These are phyloP conservation scores for Leucoagaricus sp. DNA, from an alignment of 1,284 basidiomycete genomes.

Conservation along the genomic window DNA sequence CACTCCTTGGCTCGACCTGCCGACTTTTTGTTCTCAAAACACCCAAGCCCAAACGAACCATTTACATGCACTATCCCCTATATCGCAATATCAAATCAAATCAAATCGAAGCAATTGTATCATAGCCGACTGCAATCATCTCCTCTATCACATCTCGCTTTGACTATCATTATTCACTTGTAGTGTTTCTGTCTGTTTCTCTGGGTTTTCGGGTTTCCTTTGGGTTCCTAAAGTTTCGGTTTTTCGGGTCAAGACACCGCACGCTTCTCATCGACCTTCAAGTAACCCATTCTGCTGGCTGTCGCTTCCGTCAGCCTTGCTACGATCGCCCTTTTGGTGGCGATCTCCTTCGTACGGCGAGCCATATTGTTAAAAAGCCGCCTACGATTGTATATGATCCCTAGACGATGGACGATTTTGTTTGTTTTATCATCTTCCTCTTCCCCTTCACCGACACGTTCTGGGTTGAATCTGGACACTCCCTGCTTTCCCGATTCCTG, in stretches of 20 bases:
- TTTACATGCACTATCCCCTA: conserved; percentile 4
- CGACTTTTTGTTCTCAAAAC: conserved; percentile 8
- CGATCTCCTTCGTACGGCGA: neutral
- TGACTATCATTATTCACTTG: conserved; percentile 16
- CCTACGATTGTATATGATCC: conserved; percentile 17
- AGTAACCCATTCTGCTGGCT: conserved; percentile 6
- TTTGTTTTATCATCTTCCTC: conserved; percentile 9
- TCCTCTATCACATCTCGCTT: conserved; percentile 10
- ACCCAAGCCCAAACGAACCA: conserved; percentile 10
- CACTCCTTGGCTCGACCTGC: conserved; percentile 9
- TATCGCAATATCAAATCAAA: conserved; percentile 13
- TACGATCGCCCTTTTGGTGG: neutral
- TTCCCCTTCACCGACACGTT: conserved; percentile 1
- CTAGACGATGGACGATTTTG: conserved; percentile 15
- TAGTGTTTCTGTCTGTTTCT: conserved; percentile 16
- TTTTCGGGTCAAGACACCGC: conserved; percentile 5
- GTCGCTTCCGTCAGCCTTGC: conserved; percentile 5
- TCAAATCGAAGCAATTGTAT: conserved; percentile 13
- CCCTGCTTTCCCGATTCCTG: conserved; percentile 13
- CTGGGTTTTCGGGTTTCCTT: conserved; percentile 12
- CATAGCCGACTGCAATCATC: conserved; percentile 16
- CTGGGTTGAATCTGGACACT: conserved; percentile 15
- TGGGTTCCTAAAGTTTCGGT: conserved; percentile 15
- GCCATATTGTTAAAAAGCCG: conserved; percentile 13
- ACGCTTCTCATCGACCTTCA: conserved; percentile 11